phyloP scores from a whole-genome alignment of 2,329 filamentous ascomycete species.

The Ambrosiella xylebori region DNA sequence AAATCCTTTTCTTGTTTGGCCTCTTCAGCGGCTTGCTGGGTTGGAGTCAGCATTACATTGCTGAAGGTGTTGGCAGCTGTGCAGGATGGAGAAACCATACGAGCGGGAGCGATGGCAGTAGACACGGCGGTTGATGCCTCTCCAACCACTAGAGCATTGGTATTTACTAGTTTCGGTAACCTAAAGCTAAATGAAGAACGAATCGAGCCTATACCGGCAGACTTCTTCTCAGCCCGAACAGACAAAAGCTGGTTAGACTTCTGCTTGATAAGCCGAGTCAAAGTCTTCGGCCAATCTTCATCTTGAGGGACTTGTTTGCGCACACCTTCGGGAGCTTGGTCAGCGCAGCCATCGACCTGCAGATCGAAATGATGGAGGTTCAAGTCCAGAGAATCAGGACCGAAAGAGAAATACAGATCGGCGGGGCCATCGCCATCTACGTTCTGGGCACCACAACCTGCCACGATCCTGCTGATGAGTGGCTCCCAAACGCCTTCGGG shows the following conservation, averaged over 20 bases:
- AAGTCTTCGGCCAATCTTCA: constrained; percentile 2
- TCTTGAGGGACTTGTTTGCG: neutral
- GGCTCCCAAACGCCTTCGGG: neutral
- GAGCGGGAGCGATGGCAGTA: neutral
- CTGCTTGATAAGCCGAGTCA: constrained; percentile 5
- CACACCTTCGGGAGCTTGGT: neutral
- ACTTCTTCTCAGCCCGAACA: neutral
- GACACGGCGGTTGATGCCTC: neutral
- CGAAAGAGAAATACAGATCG: neutral
- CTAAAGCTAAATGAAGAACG: neutral
- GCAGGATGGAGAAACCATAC: neutral
- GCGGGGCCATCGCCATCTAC: constrained; percentile 4
- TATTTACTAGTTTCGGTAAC: neutral
- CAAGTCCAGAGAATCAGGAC: constrained; percentile 6
- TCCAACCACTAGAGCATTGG: neutral
- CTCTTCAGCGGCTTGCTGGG: neutral
- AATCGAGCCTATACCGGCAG: neutral
- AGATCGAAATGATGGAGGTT: constrained; percentile 1
- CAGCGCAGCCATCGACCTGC: constrained; percentile 1
- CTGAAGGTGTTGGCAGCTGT: neutral
- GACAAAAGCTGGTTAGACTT: neutral
- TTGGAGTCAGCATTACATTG: neutral
- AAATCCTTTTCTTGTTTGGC: constrained; percentile 2
- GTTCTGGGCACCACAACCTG: neutral
- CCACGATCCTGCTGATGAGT: neutral